phyloP scores from a whole-genome alignment of 345 rosid genomes.

The Eucalyptus fibrosa region DNA sequence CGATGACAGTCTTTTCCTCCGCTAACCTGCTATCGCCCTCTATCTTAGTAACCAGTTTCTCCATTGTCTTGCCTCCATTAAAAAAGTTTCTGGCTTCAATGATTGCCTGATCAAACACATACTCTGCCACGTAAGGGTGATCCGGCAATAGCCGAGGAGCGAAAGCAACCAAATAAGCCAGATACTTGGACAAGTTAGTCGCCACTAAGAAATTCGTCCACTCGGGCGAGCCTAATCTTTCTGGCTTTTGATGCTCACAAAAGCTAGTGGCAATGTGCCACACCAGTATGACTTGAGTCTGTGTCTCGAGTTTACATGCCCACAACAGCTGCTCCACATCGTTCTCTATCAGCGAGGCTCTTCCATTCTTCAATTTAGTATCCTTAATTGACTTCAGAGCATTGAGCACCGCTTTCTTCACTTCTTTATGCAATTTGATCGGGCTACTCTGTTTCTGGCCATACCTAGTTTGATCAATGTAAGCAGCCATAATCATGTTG shows the following conservation, averaged over 20 bases:
- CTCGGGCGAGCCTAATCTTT: too few species aligned
- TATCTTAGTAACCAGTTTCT: too few species aligned
- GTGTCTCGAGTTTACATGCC: too few species aligned
- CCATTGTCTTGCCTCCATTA: neutral
- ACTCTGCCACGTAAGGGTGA: neutral
- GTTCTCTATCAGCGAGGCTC: accelerated
- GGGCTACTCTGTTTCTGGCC: neutral
- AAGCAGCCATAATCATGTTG: neutral
- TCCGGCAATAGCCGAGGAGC: neutral
- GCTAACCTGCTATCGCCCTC: too few species aligned
- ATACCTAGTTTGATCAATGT: neutral
- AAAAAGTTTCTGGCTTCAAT: neutral
- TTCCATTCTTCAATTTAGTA: too few species aligned
- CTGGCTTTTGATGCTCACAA: accelerated
- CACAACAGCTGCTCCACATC: too few species aligned
- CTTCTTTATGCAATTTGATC: neutral
- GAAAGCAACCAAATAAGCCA: neutral
- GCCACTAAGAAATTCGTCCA: neutral
- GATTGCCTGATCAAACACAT: neutral
- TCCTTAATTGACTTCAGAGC: too few species aligned
- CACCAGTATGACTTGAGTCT: too few species aligned
- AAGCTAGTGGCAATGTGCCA: too few species aligned
- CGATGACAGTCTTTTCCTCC: neutral
- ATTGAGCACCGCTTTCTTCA: neutral
- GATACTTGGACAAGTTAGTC: neutral